Evolutionary conservation across 257 asterid species (phyloP), one percentile per base, ranked within the genome.

Genomic region (Handroanthus guayacan): DNA sequence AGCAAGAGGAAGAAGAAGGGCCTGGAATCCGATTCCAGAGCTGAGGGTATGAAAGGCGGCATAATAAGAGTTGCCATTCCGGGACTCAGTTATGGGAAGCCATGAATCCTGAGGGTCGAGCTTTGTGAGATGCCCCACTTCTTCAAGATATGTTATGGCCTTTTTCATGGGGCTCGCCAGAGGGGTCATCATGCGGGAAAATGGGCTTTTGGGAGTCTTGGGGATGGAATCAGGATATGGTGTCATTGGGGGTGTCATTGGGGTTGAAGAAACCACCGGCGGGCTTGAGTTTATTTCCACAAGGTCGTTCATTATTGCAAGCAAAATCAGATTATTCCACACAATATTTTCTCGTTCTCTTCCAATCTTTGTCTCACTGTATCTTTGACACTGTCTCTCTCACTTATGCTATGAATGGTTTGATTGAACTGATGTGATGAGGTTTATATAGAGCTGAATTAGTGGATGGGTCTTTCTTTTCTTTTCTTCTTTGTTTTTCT

Each of bases 31-130:
- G 25, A 92, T 87, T 13, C 97, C 96, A 5, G 97, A 92, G 81
- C 88, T 72, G 48, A 92, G 91, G 2, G 95, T 86, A 77, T 92
- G 97, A 81, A 92, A 92, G 38, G 97, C 97, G 6, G 97, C 95
- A 69, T 92, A 92, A 38, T 86, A 92, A 0, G 92, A 90, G 48
- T 92, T 92, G 37, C 97, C 97, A n/a, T 88, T 92, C 9, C 95
- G 79, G 5, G 97, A 92, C 77, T 92, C 97, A 0, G 97, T 92
- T 45, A 92, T 92, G 7, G 97, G 97, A 67, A 92, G 95, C 97
- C 97, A 92, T 47, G 87, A 82, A 68, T 92, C 97, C 80, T 89
- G 97, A 31, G 88, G 93, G 41, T 87, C 91, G 25, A 90, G 95
- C 84, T 85, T 90, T 11, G 91, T 90, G 72, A 89, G 85, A 48